phyloP scores from a whole-genome alignment of 768 basidiomycete species.

The Suillus subalutaceus region DNA sequence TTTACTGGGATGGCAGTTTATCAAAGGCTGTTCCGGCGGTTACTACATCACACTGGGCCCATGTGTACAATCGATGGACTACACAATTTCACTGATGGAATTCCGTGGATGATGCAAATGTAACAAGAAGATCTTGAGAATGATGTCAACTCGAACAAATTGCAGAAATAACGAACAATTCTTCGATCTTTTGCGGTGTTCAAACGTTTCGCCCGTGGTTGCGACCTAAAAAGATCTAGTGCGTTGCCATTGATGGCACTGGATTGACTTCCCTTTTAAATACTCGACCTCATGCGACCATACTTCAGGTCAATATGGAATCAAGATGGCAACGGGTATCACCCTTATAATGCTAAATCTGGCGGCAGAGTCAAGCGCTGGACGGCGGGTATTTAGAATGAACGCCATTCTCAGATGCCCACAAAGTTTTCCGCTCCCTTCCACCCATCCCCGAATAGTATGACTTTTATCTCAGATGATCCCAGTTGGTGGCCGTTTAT shows the following conservation, averaged over 20 bases:
- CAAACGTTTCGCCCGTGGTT: background rate
- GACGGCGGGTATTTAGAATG: background rate
- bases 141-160: background rate
- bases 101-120: background rate
- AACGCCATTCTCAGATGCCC: background rate
- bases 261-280: background rate
- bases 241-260: background rate
- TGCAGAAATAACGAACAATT: background rate
- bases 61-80: background rate
- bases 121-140: background rate
- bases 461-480: background rate
- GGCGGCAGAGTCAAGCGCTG: background rate
- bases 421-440: background rate
- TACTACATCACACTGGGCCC: background rate
- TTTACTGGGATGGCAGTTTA: background rate
- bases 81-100: background rate
- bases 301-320: background rate
- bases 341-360: background rate
- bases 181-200: background rate
- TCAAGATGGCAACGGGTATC: background rate
- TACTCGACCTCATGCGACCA: background rate
- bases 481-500: background rate
- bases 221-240: background rate
- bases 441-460: background rate
- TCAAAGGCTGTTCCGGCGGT: background rate